phyloP scores from a whole-genome alignment of 345 rosid species.

The Corymbia maculata region DNA sequence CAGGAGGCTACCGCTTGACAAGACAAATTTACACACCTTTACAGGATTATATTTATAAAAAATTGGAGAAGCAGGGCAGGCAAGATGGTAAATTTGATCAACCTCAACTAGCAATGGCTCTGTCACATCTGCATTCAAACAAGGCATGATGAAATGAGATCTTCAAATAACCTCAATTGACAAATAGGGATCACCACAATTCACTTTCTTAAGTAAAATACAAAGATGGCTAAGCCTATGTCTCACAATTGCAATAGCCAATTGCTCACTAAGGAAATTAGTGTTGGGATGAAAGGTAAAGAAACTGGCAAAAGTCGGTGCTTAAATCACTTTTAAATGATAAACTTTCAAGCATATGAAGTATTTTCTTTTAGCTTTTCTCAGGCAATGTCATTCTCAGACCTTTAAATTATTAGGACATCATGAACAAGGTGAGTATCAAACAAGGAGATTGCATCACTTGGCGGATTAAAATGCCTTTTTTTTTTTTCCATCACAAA shows the following conservation, averaged over 20 bases:
- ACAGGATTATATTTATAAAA: slow-evolving; percentile 98
- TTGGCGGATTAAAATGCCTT: neutral
- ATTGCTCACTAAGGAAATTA: neutral
- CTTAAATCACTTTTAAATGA: neutral
- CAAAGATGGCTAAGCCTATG: neutral
- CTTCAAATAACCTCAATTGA: neutral
- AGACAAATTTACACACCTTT: slow-evolving; percentile 39
- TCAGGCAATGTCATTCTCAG: neutral
- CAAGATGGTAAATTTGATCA: slow-evolving; percentile 90
- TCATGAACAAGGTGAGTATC: neutral
- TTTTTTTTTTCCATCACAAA: neutral
- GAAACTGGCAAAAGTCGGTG: neutral
- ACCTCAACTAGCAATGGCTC: slow-evolving; percentile 86
- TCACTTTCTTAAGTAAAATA: neutral
- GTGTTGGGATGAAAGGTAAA: neutral
- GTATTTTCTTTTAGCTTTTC: neutral
- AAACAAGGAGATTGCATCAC: neutral
- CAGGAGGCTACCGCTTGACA: neutral
- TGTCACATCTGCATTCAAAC: slow-evolving; percentile 59
- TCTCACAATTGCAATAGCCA: neutral
- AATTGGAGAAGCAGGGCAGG: slow-evolving; percentile 97
- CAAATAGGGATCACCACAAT: neutral
- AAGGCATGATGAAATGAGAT: neutral
- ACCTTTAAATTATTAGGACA: neutral
- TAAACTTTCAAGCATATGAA: neutral